Base-by-base conservation (phyloP, 2,329 filamentous ascomycete species). In the Alternaria hordeiaustralica region DNA sequence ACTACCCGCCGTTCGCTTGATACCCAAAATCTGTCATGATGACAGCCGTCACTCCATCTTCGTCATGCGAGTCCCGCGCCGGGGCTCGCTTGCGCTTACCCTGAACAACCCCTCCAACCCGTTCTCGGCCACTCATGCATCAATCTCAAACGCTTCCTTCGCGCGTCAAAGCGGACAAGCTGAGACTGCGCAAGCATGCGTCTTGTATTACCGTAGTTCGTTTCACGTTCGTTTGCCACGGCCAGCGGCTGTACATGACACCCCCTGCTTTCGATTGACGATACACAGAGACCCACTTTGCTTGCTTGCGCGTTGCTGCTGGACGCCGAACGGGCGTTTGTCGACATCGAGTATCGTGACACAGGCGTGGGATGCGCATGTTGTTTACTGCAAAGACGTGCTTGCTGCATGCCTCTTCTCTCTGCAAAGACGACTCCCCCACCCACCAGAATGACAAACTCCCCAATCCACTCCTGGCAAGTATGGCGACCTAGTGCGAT, bases 111-210 rank as follows among this genome's bases (percentile, higher is more conserved):
- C 49, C 49, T 51, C 55, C 55, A 30, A 15, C 21, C 45, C 55
- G 30, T 51, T 36, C 46, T 30, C 23, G 47, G 44, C 63, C 55
- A 41, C 53, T 13, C 60, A 41, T 59, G 55, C 60, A 57, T 65
- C 51, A 63, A 65, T 57, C 63, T 65, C 63, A 65, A 65, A 65
- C 63, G 26, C 63, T 45, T 28, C 47, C 51, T 62, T 21, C 46
- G 36, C 30, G 63, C 60, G 51, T 59, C 55, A 56, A 36, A 44
- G 28, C 33, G 23, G 49, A 53, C 41, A 58, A 53, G 53, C 45
- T 54, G 49, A 43, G 60, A 57, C 55, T 62, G 47, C 55, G 55
- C 60, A 62, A 58, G 60, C 53, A 44, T 50, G 36, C 33, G 33
- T 47, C 30, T 33, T 51, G 53, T 58, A 59, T 13, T 46, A 47